These are phyloP conservation scores for Picea abies DNA, from an alignment of 83 land plant genomes.

Conservation along the genomic window DNA sequence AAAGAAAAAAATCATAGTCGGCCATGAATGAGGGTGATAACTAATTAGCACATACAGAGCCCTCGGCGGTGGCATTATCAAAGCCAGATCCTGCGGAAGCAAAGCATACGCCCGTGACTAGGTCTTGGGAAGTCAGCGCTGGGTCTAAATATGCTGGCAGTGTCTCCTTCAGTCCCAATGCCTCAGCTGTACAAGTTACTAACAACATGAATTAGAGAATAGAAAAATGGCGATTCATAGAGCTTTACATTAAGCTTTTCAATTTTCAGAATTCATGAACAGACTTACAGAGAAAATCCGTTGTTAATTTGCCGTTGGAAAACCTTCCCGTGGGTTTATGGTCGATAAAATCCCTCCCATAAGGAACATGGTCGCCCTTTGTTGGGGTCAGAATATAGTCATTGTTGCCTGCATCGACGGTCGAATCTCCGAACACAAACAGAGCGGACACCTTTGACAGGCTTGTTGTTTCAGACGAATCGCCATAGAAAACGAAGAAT, in stretches of 20 bases:
- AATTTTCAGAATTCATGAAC: too few species aligned
- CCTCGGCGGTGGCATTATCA: background rate
- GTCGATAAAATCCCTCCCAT: background rate
- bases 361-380: background rate
- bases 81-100: background rate
- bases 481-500: too few species aligned
- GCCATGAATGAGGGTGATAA: too few species aligned
- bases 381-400: background rate
- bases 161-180: background rate
- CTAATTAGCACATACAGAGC: too few species aligned
- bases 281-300: background rate
- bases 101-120: background rate
- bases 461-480: too few species aligned
- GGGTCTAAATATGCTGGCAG: background rate
- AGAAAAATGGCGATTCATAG: background rate
- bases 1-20: too few species aligned
- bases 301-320: background rate
- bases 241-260: too few species aligned
- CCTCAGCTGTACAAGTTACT: too few species aligned
- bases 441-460: background rate
- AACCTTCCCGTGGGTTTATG: background rate
- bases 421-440: background rate
- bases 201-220: too few species aligned
- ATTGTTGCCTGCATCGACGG: background rate
- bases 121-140: background rate